phyloP scores from a whole-genome alignment of 1,139 yeast genomes.

The Torulaspora pretoriensis region DNA sequence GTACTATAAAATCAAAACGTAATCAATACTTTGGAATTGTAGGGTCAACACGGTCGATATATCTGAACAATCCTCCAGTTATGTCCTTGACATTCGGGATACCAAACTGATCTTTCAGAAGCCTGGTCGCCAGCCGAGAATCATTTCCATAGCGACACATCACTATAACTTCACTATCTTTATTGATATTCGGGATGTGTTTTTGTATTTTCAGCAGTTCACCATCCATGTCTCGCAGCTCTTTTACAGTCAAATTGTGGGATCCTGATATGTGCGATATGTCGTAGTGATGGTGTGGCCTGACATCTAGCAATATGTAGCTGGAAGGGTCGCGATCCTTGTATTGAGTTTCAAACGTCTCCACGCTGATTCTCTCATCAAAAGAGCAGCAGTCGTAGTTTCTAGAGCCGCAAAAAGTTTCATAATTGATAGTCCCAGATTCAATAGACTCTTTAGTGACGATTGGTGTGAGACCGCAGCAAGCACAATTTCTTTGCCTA shows the following conservation, averaged over 20 bases:
- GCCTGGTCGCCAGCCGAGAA: conserved; percentile 70
- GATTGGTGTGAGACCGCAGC: conserved; percentile 52
- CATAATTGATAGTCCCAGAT: conserved; percentile 53
- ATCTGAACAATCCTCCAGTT: conserved; percentile 69
- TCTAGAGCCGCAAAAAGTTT: conserved; percentile 67
- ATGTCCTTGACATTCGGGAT: conserved; percentile 57
- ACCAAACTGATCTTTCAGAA: conserved; percentile 49
- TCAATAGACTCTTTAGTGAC: conserved; percentile 48
- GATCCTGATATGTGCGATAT: conserved; percentile 61
- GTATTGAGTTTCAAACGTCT: conserved; percentile 39
- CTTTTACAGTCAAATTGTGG: conserved; percentile 59
- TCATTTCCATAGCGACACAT: conserved; percentile 90
- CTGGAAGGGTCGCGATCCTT: conserved; percentile 14
- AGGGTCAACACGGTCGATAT: conserved; percentile 62
- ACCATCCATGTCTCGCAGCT: conserved; percentile 41
- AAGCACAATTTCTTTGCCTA: conserved; percentile 54
- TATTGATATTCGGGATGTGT: conserved; percentile 22
- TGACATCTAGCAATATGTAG: conserved; percentile 62
- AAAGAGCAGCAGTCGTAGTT: conserved; percentile 44
- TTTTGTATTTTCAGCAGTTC: conserved; percentile 23
- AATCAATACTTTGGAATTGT: conserved; percentile 62
- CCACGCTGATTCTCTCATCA: conserved; percentile 49
- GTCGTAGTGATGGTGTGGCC: conserved; percentile 72
- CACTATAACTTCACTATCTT: conserved; percentile 30
- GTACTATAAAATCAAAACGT: not conserved